Evolutionary conservation across 495 filamentous ascomycete genomes (phyloP).

Genomic region (Pyronema domesticum): DNA sequence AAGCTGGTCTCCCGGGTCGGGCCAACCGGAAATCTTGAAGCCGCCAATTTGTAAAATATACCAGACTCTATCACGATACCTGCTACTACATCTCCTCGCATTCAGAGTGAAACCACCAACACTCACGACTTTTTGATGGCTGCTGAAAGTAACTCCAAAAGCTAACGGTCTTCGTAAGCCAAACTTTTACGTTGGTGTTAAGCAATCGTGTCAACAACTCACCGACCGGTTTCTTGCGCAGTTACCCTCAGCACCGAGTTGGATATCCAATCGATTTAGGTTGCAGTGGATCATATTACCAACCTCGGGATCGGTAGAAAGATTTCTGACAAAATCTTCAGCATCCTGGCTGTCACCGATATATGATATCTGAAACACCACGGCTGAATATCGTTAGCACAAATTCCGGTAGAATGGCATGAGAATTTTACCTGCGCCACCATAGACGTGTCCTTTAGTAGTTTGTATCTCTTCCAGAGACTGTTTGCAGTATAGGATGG

Average conservation of each 20-base stretch:
- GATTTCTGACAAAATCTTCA: constrained; percentile 5
- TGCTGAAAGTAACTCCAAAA: not conserved
- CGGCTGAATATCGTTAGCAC: constrained; percentile 5
- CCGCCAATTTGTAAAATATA: too few relatives aligned
- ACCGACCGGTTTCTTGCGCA: not conserved
- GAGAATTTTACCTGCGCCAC: not conserved
- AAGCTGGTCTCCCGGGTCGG: too few relatives aligned
- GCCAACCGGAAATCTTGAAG: too few relatives aligned
- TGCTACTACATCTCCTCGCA: too few relatives aligned
- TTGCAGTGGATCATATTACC: constrained; percentile 14
- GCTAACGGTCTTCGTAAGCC: not conserved
- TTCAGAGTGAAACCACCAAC: too few relatives aligned
- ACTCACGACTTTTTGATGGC: not conserved
- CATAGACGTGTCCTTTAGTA: not conserved
- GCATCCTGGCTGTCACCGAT: constrained; percentile 8
- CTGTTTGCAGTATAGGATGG: constrained; percentile 6
- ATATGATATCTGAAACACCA: constrained; percentile 16
- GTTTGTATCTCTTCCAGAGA: not conserved
- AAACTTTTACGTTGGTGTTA: not conserved
- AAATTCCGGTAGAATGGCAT: not conserved
- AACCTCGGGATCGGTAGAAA: constrained; percentile 5
- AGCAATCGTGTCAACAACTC: not conserved
- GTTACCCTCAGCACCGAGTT: not conserved
- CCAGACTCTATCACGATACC: too few relatives aligned
- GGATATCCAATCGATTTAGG: not conserved